These are phyloP conservation scores for Zalaria sp. DNA, from an alignment of 2,329 filamentous ascomycete species.

Conservation along the genomic window DNA sequence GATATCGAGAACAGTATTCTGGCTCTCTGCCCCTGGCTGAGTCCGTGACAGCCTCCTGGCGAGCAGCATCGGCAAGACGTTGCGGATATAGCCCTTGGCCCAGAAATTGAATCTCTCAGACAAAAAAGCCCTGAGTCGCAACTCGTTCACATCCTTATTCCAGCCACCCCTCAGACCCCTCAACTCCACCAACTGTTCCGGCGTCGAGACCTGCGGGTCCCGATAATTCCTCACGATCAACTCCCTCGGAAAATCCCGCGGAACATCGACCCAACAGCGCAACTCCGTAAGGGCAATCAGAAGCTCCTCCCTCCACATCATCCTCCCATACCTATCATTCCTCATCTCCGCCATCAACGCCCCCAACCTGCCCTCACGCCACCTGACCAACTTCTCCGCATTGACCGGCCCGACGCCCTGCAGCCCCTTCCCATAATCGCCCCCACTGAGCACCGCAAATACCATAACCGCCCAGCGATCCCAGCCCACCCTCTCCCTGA, in stretches of 20 bases:
- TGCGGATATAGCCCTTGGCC: constrained; percentile 22
- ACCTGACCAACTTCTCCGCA: no score
- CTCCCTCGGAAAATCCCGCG: constrained; percentile 11
- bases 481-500: constrained; percentile 16
- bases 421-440: no score
- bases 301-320: no score
- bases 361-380: no score
- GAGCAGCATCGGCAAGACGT: constrained; percentile 23
- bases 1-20: constrained; percentile 16
- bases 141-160: constrained; percentile 17
- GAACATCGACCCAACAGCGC: constrained; percentile 6
- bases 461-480: constrained; percentile 23
- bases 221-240: constrained; percentile 23
- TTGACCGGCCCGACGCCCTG: no score
- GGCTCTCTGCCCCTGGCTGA: constrained; percentile 6
- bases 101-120: constrained; percentile 23
- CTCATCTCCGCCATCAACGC: no score
- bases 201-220: constrained; percentile 19
- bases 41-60: constrained; percentile 11
- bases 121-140: constrained; percentile 19
- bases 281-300: no score
- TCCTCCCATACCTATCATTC: no score
- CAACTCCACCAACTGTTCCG: constrained; percentile 16
- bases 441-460: constrained; percentile 21
- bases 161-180: constrained; percentile 16